These are phyloP conservation scores for Phytophthora crassamura DNA, from an alignment of 352 stramenopile species.

Conservation along the genomic window DNA sequence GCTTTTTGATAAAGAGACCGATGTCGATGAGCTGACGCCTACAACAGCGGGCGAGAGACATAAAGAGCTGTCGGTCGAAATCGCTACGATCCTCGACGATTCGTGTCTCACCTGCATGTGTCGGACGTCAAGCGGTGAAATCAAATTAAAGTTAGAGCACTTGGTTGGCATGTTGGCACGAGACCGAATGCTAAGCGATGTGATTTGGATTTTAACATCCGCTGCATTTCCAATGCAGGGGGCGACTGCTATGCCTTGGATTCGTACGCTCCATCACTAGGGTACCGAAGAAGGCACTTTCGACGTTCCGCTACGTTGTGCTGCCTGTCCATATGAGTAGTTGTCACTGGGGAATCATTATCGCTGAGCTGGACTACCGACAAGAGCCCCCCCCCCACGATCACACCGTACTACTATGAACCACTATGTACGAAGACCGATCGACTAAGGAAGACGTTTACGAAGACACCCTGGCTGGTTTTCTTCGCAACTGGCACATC, in stretches of 20 bases:
- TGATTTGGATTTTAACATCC: slow-evolving; percentile 1
- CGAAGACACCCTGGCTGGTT: neutral
- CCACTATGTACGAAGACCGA: neutral
- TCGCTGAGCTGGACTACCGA: neutral
- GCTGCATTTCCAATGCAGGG: neutral
- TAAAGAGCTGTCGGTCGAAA: neutral
- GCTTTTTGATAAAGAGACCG: slow-evolving; percentile 7
- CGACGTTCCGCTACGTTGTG: slow-evolving; percentile 1
- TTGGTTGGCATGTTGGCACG: slow-evolving; percentile 5
- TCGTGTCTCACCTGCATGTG: neutral
- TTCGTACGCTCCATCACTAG: neutral
- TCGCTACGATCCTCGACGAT: neutral
- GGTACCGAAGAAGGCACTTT: neutral
- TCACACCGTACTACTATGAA: slow-evolving; percentile 10
- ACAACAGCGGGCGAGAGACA: neutral
- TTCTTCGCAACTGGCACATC: slow-evolving; percentile 7
- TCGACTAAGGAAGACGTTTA: slow-evolving; percentile 5
- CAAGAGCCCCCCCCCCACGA: neutral
- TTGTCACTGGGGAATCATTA: slow-evolving; percentile 5
- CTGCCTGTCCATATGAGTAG: neutral
- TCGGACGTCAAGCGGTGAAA: neutral
- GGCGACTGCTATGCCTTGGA: slow-evolving; percentile 1
- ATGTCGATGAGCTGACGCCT: neutral
- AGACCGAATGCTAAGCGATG: slow-evolving; percentile 6
- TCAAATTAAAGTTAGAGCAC: neutral